Base-by-base conservation (phyloP, 805 yeast genomes). In the Saccharomycopsis babjevae region DNA sequence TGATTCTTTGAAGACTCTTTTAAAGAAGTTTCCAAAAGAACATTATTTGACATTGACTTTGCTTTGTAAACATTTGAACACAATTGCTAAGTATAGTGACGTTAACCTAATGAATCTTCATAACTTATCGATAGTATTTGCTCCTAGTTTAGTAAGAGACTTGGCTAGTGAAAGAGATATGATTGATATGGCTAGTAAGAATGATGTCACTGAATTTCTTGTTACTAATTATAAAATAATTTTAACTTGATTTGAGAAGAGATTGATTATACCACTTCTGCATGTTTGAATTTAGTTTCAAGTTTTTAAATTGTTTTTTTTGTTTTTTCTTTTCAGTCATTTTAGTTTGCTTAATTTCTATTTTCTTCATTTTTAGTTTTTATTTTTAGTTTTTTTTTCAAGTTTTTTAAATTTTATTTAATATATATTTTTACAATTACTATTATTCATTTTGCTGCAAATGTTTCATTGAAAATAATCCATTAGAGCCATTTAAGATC, bases 61-160 rank as follows among this genome's bases (percentile, higher is more conserved):
- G 52, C 74, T 94, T 46, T 75, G 87, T 57, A 74, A 74, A 54
- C 99, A 94, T 75, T 76, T 94, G 65, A 73, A 77, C 55, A 72
- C 75, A 60, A 85, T 94, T 38, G 81, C 83, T 46, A 71, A 75
- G 32, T 76, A 78, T 69, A 77, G 82, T 54, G 72, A 71, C 13
- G 69, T 73, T 54, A 94, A 92, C 70, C 79, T 92, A 71, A 94
- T 94, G 99, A 88, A 81, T 50, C 76, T 81, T 67, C 84, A 84
- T 71, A 91, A 94, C 68, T 73, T 94, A 59, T 85, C 97, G 0
- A 89, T 94, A 54, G 97, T 93, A 7, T 94, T 94, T 77, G 96
- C 97, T 1, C 98, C 99, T 3, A 90, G 97, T 7, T 74, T 94
- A 54, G 86, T 91, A 0, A 79, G 96, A 56, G 96, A 90, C 67